Conservation (phyloP, 305 asterid species). For the Fraxinus greggii region DNA sequence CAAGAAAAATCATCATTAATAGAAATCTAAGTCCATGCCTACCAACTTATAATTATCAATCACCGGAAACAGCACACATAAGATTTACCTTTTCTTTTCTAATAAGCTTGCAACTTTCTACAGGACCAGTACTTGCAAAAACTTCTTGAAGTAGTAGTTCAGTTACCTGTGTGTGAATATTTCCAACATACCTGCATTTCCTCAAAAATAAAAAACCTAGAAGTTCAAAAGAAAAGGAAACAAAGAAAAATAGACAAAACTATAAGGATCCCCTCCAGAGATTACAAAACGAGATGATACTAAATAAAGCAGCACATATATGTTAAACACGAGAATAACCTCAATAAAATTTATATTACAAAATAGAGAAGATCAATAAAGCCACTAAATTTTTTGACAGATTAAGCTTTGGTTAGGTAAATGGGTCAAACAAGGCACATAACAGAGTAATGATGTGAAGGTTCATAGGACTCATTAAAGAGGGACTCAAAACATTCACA, state of each 20-base stretch:
- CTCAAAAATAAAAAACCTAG: conserved; percentile 30
- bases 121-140: conserved; percentile 76
- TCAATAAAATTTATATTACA: neutral
- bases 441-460: neutral
- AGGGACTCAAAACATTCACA: neutral
- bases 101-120: conserved; percentile 89
- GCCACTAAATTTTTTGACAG: neutral
- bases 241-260: conserved; percentile 22
- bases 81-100: conserved; percentile 76
- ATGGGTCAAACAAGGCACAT: neutral
- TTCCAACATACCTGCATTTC: conserved; percentile 88
- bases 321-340: conserved; percentile 4
- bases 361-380: conserved; percentile 16
- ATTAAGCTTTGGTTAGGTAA: neutral
- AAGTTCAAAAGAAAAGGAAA: conserved; percentile 31
- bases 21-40: conserved; percentile 14
- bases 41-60: conserved; percentile 6
- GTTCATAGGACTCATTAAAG: neutral
- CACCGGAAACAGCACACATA: neutral
- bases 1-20: conserved; percentile 14
- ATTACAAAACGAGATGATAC: conserved; percentile 22
- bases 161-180: conserved; percentile 76
- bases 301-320: conserved; percentile 7
- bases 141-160: conserved; percentile 87
- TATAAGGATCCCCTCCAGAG: conserved; percentile 29